Conservation (phyloP, 1,284 basidiomycete species). For the Rhodotorula sp. region DNA sequence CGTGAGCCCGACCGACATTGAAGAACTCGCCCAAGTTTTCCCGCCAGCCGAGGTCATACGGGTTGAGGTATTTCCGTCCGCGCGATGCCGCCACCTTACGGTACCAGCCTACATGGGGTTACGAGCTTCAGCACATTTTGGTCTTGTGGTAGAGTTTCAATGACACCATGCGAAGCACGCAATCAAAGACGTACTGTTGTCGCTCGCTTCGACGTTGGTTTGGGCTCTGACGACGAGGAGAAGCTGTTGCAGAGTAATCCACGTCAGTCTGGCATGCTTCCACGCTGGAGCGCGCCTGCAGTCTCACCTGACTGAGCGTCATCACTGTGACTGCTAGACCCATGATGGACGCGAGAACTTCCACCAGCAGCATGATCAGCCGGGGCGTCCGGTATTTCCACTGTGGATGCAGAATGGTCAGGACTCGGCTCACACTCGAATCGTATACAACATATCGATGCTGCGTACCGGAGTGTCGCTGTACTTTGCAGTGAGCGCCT, state of each 20-base stretch:
- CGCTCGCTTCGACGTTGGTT: conserved; percentile 86
- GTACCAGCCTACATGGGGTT: conserved; percentile 57
- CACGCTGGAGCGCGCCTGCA: rapidly evolving
- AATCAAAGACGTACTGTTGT: conserved; percentile 58
- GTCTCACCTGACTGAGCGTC: conserved; percentile 49
- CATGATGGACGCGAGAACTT: conserved; percentile 70
- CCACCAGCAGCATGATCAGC: conserved; percentile 68
- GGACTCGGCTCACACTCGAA: not conserved
- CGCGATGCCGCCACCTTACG: conserved; percentile 61
- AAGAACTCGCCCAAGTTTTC: conserved; percentile 82
- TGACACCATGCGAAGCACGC: no score
- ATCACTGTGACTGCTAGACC: conserved; percentile 75
- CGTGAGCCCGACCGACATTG: conserved; percentile 62
- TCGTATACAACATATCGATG: not conserved
- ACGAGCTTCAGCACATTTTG: not conserved
- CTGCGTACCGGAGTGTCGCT: not conserved
- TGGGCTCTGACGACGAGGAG: conserved; percentile 73
- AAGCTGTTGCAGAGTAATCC: conserved; percentile 56
- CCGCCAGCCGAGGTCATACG: conserved; percentile 76
- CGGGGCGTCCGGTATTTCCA: conserved; percentile 57
- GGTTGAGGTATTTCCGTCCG: conserved; percentile 73
- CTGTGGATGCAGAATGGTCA: not conserved
- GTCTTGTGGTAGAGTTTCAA: no score
- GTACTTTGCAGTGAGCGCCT: not conserved
- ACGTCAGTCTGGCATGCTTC: not conserved